Evolutionary conservation across 2,329 filamentous ascomycete species (phyloP).

Genomic region (Pyricularia pennisetigena): DNA sequence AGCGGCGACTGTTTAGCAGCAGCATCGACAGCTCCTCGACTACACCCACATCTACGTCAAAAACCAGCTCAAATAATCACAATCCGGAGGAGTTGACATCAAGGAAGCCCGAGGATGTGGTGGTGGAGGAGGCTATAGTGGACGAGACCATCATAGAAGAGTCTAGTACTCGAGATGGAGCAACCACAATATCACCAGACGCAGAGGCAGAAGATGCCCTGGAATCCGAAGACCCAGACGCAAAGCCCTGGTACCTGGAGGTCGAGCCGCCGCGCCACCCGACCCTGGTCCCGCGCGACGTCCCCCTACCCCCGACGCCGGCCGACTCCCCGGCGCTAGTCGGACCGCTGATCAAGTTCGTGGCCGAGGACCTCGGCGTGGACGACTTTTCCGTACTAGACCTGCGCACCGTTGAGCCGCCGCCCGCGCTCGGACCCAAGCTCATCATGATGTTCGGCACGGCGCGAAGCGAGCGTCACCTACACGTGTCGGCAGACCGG

Average conservation of each 20-base stretch:
- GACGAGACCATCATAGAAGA: neutral
- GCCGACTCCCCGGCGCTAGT: conserved; percentile 62
- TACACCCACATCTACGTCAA: neutral
- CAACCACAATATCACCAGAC: neutral
- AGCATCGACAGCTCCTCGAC: neutral
- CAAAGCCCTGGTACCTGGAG: conserved; percentile 69
- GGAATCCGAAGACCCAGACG: neutral
- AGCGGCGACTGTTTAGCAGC: neutral
- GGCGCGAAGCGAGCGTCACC: conserved; percentile 82
- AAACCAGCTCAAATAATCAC: neutral
- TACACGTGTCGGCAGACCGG: conserved; percentile 85
- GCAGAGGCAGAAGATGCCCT: neutral
- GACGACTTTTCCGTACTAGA: conserved; percentile 76
- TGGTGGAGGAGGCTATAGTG: neutral
- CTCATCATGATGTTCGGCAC: conserved; percentile 90
- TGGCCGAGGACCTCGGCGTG: conserved; percentile 76
- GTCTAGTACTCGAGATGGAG: neutral
- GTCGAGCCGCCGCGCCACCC: conserved; percentile 50
- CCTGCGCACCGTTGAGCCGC: conserved; percentile 73
- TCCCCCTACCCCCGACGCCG: conserved; percentile 46
- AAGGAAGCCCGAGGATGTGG: neutral
- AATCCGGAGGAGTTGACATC: neutral
- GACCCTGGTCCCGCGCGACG: conserved; percentile 33
- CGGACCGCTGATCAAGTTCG: conserved; percentile 61
- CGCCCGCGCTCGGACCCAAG: conserved; percentile 77